Evolutionary conservation across 2,329 filamentous ascomycete genomes (phyloP), one percentile per base, ranked within the genome.

Genomic region (Penicillium psychrosexuale): DNA sequence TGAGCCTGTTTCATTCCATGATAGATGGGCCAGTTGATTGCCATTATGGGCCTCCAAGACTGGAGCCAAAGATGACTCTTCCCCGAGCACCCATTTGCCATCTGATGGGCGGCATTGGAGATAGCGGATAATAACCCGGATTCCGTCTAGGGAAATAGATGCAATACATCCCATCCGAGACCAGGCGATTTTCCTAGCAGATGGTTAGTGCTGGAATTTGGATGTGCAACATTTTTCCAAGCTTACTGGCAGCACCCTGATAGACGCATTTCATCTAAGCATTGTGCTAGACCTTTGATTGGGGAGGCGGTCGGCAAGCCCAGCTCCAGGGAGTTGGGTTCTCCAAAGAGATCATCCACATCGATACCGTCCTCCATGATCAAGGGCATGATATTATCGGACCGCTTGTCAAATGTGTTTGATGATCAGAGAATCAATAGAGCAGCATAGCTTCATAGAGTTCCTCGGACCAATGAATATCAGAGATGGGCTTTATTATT

Each of bases 161-260:
- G 92, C 92, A 62, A 97, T 90, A 56, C 87, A 91, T 40, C 93
- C 93, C 57, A 85, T 83, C 65, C 87, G 91, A 11, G 93, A 96
- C 92, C 93, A 97, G 30, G 89, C 86, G 51, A 97, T 82, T 61
- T 84, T 85, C 69, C 91, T 95, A 63, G 42, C 45, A 11, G 22
- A 53, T 63, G 57, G 69, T 72, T 47, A 71, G 60, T 44, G n/a
- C 33, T 44, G 11, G 24, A 50, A 50, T 33, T 17, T 9, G 8
- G 8, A 40, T 46, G n/a, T 24, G 11, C 5, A n/a, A 8, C 17
- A 27, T 27, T 27, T n/a, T 43, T 33, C 13, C 44, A 42, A 46
- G 80, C 86, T 75, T 84, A 94, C 91, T 91, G 88, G 79, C 87
- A 90, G 71, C 89, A 94, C 15, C 91, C 91, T 55, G 83, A 83